Percentiles rank a stretch among this genome's conserved stretches.
Conservation (phyloP, 2,329 filamentous ascomycete genomes). For the Diaporthe citriasiana region DNA sequence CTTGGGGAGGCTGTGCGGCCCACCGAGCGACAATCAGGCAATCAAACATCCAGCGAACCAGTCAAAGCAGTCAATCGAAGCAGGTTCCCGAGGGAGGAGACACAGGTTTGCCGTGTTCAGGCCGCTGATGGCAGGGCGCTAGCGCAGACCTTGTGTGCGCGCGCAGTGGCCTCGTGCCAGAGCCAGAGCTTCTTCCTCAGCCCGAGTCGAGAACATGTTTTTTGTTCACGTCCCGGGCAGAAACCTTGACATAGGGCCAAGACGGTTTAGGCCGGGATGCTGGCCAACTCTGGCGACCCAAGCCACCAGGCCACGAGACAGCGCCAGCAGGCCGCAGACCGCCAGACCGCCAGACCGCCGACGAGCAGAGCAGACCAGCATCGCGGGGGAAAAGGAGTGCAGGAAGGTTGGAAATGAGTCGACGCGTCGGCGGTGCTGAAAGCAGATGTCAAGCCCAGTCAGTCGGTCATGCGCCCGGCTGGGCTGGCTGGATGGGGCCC, state of each 20-base stretch:
- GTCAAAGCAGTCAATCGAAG: background rate
- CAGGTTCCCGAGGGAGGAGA: constrained; percentile 3
- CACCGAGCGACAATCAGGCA: constrained; percentile 3
- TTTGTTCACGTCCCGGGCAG: constrained; percentile 8
- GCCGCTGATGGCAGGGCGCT: constrained; percentile 26
- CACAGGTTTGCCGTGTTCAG: constrained; percentile 3
- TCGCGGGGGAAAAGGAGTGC: constrained; percentile 21
- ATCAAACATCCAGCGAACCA: constrained; percentile 18
- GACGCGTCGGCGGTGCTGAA: constrained; percentile 31
- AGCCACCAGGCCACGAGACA: constrained; percentile 13
- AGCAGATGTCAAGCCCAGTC: constrained; percentile 25
- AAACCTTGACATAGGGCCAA: constrained; percentile 18
- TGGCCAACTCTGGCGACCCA: constrained; percentile 13
- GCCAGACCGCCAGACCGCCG: background rate
- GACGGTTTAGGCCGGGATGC: background rate
- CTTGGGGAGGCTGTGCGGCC: constrained; percentile 8
- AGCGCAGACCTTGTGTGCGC: constrained; percentile 13
- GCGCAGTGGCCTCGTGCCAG: constrained; percentile 16
- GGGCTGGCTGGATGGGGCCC: constrained; percentile 24
- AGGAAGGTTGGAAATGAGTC: constrained; percentile 27
- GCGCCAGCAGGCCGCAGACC: background rate
- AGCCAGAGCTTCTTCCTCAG: constrained; percentile 20
- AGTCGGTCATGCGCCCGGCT: constrained; percentile 27
- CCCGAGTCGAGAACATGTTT: constrained; percentile 28
- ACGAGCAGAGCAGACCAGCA: background rate